A percentile compares a stretch with the other conserved stretches of the same genome.
Conservation (phyloP, 192 early-diverging fungal genomes). For the Lobosporangium transversale region DNA sequence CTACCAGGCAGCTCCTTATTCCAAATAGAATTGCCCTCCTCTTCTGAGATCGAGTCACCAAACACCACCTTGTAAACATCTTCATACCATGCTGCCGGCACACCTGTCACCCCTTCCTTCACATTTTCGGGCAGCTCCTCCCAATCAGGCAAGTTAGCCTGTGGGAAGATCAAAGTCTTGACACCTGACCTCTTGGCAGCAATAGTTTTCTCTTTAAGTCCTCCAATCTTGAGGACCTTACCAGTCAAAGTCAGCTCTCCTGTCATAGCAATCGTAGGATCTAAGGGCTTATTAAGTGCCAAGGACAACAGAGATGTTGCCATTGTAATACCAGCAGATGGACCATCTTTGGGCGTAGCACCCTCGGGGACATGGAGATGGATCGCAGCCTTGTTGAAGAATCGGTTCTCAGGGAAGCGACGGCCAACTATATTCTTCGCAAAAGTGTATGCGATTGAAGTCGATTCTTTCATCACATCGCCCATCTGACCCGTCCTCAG, state of each 20-base stretch:
- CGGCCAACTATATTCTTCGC: slow-evolving; percentile 84
- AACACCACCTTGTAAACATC: slow-evolving; percentile 72
- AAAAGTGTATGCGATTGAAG: slow-evolving; percentile 95
- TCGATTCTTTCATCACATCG: slow-evolving; percentile 99
- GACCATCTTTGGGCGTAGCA: slow-evolving; percentile 98
- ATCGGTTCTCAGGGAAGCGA: slow-evolving; percentile 84
- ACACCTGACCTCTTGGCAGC: slow-evolving; percentile 95
- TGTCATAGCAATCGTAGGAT: slow-evolving; percentile 94
- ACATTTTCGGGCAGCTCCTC: slow-evolving; percentile 94
- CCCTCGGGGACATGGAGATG: slow-evolving; percentile 98
- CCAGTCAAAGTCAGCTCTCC: slow-evolving; percentile 98
- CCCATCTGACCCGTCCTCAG: slow-evolving; percentile 95
- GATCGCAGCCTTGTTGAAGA: slow-evolving; percentile 90
- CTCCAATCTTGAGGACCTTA: slow-evolving; percentile 97
- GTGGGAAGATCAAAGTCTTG: slow-evolving; percentile 89
- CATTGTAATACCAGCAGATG: slow-evolving; percentile 96
- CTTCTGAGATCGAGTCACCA: slow-evolving; percentile 46
- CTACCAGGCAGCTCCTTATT: slow-evolving; percentile 42
- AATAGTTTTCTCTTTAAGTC: slow-evolving; percentile 97
- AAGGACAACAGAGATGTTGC: slow-evolving; percentile 93
- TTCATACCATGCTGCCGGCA: slow-evolving; percentile 86
- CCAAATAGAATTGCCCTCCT: slow-evolving; percentile 36
- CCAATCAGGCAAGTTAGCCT: slow-evolving; percentile 92
- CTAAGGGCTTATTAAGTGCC: slow-evolving; percentile 81
- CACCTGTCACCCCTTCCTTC: slow-evolving; percentile 86